A percentile compares a stretch with the other conserved stretches of the same genome.
These are phyloP conservation scores for Solanum sitiens DNA, from an alignment of 257 asterid species.

Conservation along the genomic window DNA sequence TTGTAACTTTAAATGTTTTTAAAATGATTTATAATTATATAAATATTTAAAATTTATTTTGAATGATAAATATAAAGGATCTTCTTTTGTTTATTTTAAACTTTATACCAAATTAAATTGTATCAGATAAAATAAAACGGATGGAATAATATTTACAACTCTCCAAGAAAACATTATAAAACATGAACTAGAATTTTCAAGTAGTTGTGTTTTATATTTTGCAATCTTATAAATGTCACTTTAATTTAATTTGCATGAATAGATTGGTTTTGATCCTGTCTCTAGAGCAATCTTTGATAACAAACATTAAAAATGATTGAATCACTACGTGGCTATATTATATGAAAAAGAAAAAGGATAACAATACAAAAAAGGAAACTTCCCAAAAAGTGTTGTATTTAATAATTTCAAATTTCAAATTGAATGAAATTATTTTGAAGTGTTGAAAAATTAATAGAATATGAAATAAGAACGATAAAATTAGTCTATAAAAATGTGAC, in stretches of 20 bases:
- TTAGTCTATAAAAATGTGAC: neutral
- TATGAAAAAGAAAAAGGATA: neutral
- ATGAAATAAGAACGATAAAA: too few species aligned
- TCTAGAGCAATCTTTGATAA: neutral
- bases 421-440: neutral
- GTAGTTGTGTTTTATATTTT: neutral
- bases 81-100: too few species aligned
- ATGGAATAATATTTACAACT: neutral
- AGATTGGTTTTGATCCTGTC: neutral
- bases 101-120: neutral
- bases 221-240: neutral
- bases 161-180: neutral
- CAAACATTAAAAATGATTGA: neutral
- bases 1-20: rapidly evolving
- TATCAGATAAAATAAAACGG: too few species aligned
- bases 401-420: neutral
- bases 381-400: neutral
- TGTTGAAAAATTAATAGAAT: too few species aligned
- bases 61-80: too few species aligned
- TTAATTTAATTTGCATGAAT: neutral
- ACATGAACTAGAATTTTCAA: neutral
- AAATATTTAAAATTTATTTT: too few species aligned
- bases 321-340: neutral
- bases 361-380: neutral
- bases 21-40: too few species aligned